Evolutionary conservation across 2,329 filamentous ascomycete genomes (phyloP), one percentile per base, ranked within the genome.

Genomic region (Byssothecium circinans): DNA sequence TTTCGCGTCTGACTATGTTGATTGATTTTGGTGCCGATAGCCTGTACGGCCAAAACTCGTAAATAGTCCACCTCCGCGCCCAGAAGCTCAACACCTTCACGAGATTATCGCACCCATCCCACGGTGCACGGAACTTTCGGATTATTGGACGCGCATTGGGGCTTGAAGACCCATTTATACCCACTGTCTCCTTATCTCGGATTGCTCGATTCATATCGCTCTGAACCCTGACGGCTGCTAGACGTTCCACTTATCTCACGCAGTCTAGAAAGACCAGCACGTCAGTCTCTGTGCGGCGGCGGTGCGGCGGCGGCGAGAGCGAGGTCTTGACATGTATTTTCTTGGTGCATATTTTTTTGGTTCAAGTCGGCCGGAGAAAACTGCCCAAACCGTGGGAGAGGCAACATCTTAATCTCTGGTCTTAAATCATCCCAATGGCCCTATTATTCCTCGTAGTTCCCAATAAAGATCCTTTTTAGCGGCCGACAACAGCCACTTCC

Each of bases 131-230:
- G 53, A 45, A 35, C 32, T 43, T 35, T 36, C 32, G 43, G 42
- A 58, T 46, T 53, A 67, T 69, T 68, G 65, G 64, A 47, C 60
- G 59, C 53, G 58, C 49, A 52, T 50, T 40, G 52, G 57, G 56
- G 54, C 54, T 60, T 53, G 58, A 49, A 43, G 64, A 49, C 62
- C 65, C 65, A 65, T 49, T 60, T 65, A 53, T 67, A 67, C 60
- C 64, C 65, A 67, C 64, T 57, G 34, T 56, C 49, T 58, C 40
- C 56, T 67, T 67, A 67, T 68, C 64, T 64, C 56, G 59, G 56
- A 54, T 60, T 64, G 38, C 59, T 60, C 61, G 45, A 62, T 62
- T 47, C 52, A 63, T 56, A 50, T n/a, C n/a, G 37, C 49, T 49
- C 54, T 45, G 58, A 53, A 58, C 53, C 54, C 52, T 57, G 56